A percentile compares a stretch with the other conserved stretches of the same genome.
These are phyloP conservation scores for Aspergillus cristatus DNA, from an alignment of 495 filamentous ascomycete genomes.

Conservation along the genomic window DNA sequence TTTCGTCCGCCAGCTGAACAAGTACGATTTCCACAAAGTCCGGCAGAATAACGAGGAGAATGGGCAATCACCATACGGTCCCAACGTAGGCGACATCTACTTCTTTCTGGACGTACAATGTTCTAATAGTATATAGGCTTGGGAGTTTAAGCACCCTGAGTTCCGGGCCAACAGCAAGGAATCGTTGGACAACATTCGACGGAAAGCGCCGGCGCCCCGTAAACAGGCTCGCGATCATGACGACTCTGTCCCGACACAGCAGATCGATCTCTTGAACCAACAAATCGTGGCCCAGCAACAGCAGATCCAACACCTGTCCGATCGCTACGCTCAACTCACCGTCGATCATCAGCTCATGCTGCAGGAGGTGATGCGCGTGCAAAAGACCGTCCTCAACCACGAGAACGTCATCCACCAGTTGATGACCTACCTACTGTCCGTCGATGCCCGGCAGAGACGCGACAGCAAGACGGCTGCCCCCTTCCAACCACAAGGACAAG, in stretches of 20 bases:
- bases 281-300: constrained; percentile 86
- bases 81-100: constrained; percentile 57
- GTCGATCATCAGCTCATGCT: constrained; percentile 80
- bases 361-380: constrained; percentile 77
- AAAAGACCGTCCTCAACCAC: constrained; percentile 82
- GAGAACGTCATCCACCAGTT: constrained; percentile 67
- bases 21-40: constrained; percentile 99
- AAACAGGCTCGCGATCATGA: constrained; percentile 58
- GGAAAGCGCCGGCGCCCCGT: constrained; percentile 88
- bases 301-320: constrained; percentile 76
- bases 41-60: constrained; percentile 92
- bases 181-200: constrained; percentile 89
- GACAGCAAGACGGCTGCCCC: constrained; percentile 46
- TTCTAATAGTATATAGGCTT: constrained; percentile 52
- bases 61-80: constrained; percentile 81
- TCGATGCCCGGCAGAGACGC: constrained; percentile 55
- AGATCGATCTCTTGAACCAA: constrained; percentile 81
- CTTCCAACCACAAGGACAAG: constrained; percentile 32
- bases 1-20: constrained; percentile 97
- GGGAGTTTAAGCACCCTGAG: constrained; percentile 98
- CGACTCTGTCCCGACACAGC: constrained; percentile 73
- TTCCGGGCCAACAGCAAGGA: constrained; percentile 95
- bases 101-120: not conserved
- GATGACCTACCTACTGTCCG: constrained; percentile 58
- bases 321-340: constrained; percentile 74